Base-by-base conservation (phyloP, 495 filamentous ascomycete genomes). In the Apiosordaria backusii region DNA sequence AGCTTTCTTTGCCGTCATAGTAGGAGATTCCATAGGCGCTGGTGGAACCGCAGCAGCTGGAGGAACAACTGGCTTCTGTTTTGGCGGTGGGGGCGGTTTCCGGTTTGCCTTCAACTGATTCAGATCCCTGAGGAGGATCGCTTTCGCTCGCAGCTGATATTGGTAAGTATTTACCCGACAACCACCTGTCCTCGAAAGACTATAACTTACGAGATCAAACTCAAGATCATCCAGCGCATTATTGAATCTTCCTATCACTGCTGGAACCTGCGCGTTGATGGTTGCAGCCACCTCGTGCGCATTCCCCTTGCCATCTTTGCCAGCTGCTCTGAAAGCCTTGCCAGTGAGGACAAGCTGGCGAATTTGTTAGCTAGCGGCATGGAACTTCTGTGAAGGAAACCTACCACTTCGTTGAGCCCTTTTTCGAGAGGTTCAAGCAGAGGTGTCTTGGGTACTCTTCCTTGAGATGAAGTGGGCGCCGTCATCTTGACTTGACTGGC, bases 151-250 rank as follows among this genome's bases (percentile, higher is more conserved):
- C 16, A 75, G 73, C 81, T 83, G 60, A 18, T 10, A 5, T 24
- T n/a, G 19, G 63, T 80, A 25, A 79, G 72, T 24, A 2, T 24
- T 7, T 23, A 23, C 19, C 4, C 6, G 24, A 18, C 4, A 27
- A 25, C 13, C 10, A 3, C 19, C 15, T 23, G 7, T 26, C 15
- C 21, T 52, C 10, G 22, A n/a, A 21, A 53, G 24, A 24, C 53
- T 21, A 10, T 6, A 21, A 69, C 82, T 69, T 74, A 86, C 84
- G 60, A 86, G 82, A 40, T 85, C 83, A 27, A 52, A 67, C 65
- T 85, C 83, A 2, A 86, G 45, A 4, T 85, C 81, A 63, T 85
- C 81, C n/a, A 85, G 66, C 19, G 79, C 78, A 57, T 69, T 70
- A 52, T 85, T 82, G 65, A 85, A 86, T 53, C 72, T 68, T 53